Base-by-base conservation (phyloP, 2,329 filamentous ascomycete species). In the Colletotrichum nymphaeae region DNA sequence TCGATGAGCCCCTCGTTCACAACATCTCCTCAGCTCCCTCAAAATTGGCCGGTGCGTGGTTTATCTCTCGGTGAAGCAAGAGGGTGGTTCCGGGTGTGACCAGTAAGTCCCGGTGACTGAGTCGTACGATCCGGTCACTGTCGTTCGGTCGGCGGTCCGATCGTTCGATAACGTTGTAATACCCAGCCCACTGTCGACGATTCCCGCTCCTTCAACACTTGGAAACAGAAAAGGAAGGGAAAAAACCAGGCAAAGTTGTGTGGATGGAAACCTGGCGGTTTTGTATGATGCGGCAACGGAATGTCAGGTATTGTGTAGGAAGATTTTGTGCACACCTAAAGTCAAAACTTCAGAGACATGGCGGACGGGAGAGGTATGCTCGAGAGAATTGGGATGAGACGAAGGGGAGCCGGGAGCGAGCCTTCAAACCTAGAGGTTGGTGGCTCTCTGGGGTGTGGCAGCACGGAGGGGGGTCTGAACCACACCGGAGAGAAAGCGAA, bases 331-430 rank as follows among this genome's bases (percentile, higher is more conserved):
- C 67, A 63, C 59, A 49, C 24, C 56, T 24, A 70, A 65, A 73
- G 56, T 71, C 71, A 66, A 71, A 73, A 55, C 60, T 63, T 49
- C 35, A 62, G 64, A 52, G 67, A 67, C 67, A 71, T 66, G 59
- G 70, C 52, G 55, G 55, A 65, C 71, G 71, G 71, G 62, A 70
- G 67, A 73, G 56, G 37, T 69, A 73, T 73, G 71, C 67, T 71
- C 60, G 26, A 62, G 56, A 71, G 69, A 49, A 71, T 73, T 73
- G 68, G 71, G 71, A 73, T 73, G 71, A 73, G 71, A 73, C 71
- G 71, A 67, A 73, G 71, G 59, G 59, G 66, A 73, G 67, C 71
- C 67, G 71, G 71, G 71, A 73, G 71, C 71, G 67, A 73, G 62
- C 71, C 62, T 73, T 62, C 67, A 49, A 71, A 71, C 71, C 56